Base-by-base conservation (phyloP, 495 filamentous ascomycete species). In the Evansstolkia leycettana region DNA sequence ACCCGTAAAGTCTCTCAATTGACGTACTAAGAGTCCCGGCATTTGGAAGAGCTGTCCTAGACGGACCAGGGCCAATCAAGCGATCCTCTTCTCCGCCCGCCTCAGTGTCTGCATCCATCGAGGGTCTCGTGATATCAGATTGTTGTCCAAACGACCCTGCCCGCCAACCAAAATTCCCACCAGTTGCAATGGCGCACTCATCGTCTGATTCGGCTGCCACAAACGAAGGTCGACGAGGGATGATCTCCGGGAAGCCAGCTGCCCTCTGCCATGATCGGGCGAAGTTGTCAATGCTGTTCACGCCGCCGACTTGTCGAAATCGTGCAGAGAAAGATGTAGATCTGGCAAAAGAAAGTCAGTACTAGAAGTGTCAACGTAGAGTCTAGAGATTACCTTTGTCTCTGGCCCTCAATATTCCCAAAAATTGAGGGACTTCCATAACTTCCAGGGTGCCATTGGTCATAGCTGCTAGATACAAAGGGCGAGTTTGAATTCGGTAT, bases 251-350 rank as follows among this genome's bases (percentile, higher is more conserved):
- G 64, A 95, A 98, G 23, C 71, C 76, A 3, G 89, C 87, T 23
- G 90, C 90, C 48, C 90, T 75, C 50, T 85, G 84, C 86, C 89
- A 96, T 44, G 84, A 92, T 30, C 84, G 75, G 31, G 90, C 82
- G 53, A 98, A 98, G 48, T 88, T 94, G 45, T 92, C 78, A 46
- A 96, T 78, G 51, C 82, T 90, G 55, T 98, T 98, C 33, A 84
- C 80, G 18, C 90, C 90, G 27, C 90, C 90, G 9, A 78, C 82
- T 34, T 92, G 77, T 41, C 81, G 69, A 16, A 95, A 55, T 24
- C 80, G 75, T 50, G 82, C 65, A 28, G 84, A 83, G 45, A 90
- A 66, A 12, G 88, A 93, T 2, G 82, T 48, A 9, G 57, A 61
- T 34, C 62, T 64, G 27, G 8, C 19, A 28, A 3, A 7, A 2